Percentiles rank a stretch among this genome's conserved stretches.
Evolutionary conservation across 1,139 yeast genomes (phyloP).

Genomic region (Yueomyces sp.): DNA sequence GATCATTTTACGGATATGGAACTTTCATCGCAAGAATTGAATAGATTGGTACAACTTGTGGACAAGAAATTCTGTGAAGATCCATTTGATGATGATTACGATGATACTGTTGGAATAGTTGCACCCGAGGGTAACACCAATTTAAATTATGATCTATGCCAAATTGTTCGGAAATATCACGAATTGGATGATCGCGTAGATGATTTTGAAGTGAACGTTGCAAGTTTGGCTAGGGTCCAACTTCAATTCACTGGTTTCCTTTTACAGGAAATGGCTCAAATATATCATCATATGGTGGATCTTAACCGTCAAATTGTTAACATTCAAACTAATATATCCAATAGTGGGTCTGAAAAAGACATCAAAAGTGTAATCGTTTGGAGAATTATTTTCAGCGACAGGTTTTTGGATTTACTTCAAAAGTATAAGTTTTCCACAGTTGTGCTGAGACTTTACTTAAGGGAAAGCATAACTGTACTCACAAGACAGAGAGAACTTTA

Average conservation of each 20-base stretch:
- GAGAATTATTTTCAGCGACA: slow-evolving; percentile 19
- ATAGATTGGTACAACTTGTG: slow-evolving; percentile 11
- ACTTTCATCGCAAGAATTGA: slow-evolving; percentile 13
- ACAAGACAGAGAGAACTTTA: slow-evolving; percentile 24
- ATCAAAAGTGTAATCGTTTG: slow-evolving; percentile 19
- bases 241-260: slow-evolving; percentile 25
- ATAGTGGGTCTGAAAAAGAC: slow-evolving; percentile 10
- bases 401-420: slow-evolving; percentile 16
- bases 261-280: slow-evolving; percentile 24
- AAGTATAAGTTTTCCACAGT: slow-evolving; percentile 22
- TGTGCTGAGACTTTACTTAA: slow-evolving; percentile 21
- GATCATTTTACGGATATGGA: slow-evolving; percentile 8
- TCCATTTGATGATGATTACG: slow-evolving; percentile 20
- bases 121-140: slow-evolving; percentile 21
- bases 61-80: slow-evolving; percentile 22
- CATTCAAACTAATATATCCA: slow-evolving; percentile 16
- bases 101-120: slow-evolving; percentile 17
- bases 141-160: slow-evolving; percentile 21
- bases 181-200: slow-evolving; percentile 21
- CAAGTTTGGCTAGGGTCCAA: slow-evolving; percentile 25
- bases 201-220: slow-evolving; percentile 25
- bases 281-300: slow-evolving; percentile 21
- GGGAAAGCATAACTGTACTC: slow-evolving; percentile 21
- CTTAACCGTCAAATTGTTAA: slow-evolving; percentile 20
- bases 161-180: slow-evolving; percentile 20